A percentile compares a stretch with the other conserved stretches of the same genome.
These are phyloP conservation scores for Gracilaria gracilis DNA, from an alignment of 23 red algal species.

Conservation along the genomic window DNA sequence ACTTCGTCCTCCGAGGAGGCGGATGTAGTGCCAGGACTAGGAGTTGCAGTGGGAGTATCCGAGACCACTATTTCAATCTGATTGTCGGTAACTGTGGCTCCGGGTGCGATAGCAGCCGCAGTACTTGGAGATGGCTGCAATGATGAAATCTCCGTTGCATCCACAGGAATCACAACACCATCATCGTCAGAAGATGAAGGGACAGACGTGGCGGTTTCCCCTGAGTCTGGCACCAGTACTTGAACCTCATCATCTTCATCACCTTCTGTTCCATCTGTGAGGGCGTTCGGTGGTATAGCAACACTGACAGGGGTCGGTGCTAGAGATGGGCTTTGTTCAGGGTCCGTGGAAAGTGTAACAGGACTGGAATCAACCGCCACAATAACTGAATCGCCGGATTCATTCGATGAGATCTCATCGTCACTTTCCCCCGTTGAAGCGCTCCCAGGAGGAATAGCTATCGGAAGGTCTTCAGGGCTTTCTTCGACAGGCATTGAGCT, in stretches of 20 bases:
- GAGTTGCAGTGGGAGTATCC: background rate
- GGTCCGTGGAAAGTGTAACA: background rate
- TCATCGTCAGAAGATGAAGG: background rate
- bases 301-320: slow-evolving; percentile 21
- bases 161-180: background rate
- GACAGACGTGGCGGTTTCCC: background rate
- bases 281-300: background rate
- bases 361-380: background rate
- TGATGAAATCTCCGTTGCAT: slow-evolving; percentile 16
- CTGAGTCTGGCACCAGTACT: slow-evolving; percentile 6
- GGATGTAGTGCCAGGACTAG: slow-evolving; percentile 10
- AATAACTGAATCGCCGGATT: background rate
- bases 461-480: background rate
- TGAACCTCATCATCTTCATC: background rate
- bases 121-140: background rate
- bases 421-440: background rate
- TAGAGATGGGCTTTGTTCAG: background rate
- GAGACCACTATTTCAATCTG: slow-evolving; percentile 37
- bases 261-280: background rate
- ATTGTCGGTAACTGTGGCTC: slow-evolving; percentile 3
- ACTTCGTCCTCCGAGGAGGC: slow-evolving; percentile 16
- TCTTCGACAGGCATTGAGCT: background rate
- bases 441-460: slow-evolving; percentile 20
- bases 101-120: background rate
- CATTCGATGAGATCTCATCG: slow-evolving; percentile 2